Evolutionary conservation across 306 rosid species (phyloP).

Genomic region (Castanospermum australe): DNA sequence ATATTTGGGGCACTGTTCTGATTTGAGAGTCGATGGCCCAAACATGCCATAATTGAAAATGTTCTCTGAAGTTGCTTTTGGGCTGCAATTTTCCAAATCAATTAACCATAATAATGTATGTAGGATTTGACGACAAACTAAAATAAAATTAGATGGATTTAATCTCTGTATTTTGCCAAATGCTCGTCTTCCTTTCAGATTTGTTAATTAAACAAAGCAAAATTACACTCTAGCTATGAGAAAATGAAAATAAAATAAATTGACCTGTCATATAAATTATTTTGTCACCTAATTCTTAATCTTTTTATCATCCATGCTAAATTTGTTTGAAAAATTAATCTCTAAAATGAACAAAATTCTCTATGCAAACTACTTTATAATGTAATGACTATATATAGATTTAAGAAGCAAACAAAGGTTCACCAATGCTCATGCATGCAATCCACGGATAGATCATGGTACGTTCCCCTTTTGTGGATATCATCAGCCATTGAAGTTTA

Average conservation of each 20-base stretch:
- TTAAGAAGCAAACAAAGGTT: not conserved
- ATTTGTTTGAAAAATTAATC: not conserved
- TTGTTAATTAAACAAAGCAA: not conserved
- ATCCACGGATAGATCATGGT: not conserved
- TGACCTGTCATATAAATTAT: not conserved
- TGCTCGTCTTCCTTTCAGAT: not conserved
- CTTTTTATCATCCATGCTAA: not conserved
- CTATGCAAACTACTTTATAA: not conserved
- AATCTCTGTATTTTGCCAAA: not conserved
- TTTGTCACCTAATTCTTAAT: not conserved
- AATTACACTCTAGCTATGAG: not conserved
- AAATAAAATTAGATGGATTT: not conserved
- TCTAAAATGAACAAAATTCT: not conserved
- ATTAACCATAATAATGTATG: not conserved
- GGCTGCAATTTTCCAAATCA: not conserved
- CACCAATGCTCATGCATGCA: not conserved
- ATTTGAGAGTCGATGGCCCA: too few species aligned
- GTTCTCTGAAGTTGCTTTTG: not conserved
- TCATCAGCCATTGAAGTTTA: slow-evolving; percentile 16
- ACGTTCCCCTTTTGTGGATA: slow-evolving; percentile 13
- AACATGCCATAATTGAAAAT: not conserved
- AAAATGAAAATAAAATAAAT: not conserved
- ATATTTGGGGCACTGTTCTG: not conserved
- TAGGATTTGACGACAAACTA: not conserved
- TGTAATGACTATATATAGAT: not conserved